These are phyloP conservation scores for Trametes cingulata DNA, from an alignment of 768 basidiomycete species.

Conservation along the genomic window DNA sequence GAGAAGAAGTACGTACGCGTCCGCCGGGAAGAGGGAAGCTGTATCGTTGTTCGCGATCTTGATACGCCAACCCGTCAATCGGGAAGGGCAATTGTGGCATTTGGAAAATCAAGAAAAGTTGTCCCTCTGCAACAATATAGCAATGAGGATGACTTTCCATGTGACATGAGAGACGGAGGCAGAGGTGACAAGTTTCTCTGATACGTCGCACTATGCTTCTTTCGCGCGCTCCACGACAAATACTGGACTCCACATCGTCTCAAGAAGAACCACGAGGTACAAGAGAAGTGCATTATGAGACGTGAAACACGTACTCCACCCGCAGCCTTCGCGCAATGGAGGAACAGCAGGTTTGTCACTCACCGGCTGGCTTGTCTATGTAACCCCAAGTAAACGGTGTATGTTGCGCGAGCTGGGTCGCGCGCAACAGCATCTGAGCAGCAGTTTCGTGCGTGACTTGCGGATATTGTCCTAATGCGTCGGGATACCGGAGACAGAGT, in stretches of 20 bases:
- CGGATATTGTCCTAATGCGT: slow-evolving; percentile 57
- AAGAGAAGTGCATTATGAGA: no score
- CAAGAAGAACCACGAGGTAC: no score
- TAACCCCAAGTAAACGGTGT: slow-evolving; percentile 72
- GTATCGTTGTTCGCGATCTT: slow-evolving; percentile 69
- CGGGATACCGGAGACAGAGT: slow-evolving; percentile 71
- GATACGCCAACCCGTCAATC: slow-evolving; percentile 74
- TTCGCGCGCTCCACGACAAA: no score
- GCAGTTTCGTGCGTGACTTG: slow-evolving; percentile 59
- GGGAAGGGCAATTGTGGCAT: slow-evolving; percentile 62
- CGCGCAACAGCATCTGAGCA: slow-evolving; percentile 60
- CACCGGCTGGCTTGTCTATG: slow-evolving; percentile 77
- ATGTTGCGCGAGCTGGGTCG: slow-evolving; percentile 53
- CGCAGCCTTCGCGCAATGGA: background rate
- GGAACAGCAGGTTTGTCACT: slow-evolving; percentile 27
- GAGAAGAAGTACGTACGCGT: slow-evolving; percentile 49
- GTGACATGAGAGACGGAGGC: background rate
- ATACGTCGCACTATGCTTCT: no score
- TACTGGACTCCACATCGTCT: no score
- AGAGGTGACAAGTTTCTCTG: no score
- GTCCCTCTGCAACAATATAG: slow-evolving; percentile 51
- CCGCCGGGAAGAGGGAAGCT: slow-evolving; percentile 48
- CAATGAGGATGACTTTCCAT: background rate
- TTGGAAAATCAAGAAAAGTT: slow-evolving; percentile 66
- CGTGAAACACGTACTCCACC: no score